These are phyloP conservation scores for Urostyla sp. DNA, from an alignment of 73 alveolate species.

Conservation along the genomic window DNA sequence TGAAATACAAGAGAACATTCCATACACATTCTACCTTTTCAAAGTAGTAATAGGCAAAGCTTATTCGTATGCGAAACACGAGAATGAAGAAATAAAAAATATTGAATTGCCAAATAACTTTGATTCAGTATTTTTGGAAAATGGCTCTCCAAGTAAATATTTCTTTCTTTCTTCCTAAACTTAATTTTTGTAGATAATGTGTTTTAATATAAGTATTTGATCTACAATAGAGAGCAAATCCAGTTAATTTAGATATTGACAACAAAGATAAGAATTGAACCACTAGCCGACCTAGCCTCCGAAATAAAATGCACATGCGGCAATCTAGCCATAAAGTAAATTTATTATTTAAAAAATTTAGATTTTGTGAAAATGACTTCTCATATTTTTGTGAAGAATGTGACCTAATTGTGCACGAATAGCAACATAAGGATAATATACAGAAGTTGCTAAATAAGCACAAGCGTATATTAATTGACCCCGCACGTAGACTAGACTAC, in stretches of 20 bases:
- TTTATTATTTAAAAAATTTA: too few relatives aligned
- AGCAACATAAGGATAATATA: constrained; percentile 4
- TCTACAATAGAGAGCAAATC: constrained; percentile 22
- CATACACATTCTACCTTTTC: constrained; percentile 24
- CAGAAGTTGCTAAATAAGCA: constrained; percentile 6
- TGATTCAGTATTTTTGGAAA: constrained; percentile 31
- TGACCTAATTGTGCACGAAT: constrained; percentile 13
- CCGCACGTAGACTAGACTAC: constrained; percentile 3
- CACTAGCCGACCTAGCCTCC: constrained; percentile 8
- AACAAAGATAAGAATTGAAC: constrained; percentile 27
- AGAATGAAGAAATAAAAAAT: background rate
- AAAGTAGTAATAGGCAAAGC: constrained; percentile 41
- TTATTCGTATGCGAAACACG: constrained; percentile 13
- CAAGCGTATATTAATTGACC: constrained; percentile 7
- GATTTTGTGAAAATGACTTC: constrained; percentile 19
- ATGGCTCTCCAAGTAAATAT: constrained; percentile 32
- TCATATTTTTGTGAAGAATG: constrained; percentile 47
- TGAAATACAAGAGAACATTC: constrained; percentile 13
- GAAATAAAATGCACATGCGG: constrained; percentile 40
- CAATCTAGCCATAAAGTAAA: background rate
- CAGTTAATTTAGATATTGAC: constrained; percentile 1
- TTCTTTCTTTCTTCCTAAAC: too few relatives aligned
- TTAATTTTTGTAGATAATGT: too few relatives aligned
- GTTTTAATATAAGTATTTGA: constrained; percentile 20
- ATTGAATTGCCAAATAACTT: constrained; percentile 11